A percentile compares a stretch with the other conserved stretches of the same genome.
Conservation (phyloP, 2,329 filamentous ascomycete genomes). For the Pseudogymnoascus destructans region DNA sequence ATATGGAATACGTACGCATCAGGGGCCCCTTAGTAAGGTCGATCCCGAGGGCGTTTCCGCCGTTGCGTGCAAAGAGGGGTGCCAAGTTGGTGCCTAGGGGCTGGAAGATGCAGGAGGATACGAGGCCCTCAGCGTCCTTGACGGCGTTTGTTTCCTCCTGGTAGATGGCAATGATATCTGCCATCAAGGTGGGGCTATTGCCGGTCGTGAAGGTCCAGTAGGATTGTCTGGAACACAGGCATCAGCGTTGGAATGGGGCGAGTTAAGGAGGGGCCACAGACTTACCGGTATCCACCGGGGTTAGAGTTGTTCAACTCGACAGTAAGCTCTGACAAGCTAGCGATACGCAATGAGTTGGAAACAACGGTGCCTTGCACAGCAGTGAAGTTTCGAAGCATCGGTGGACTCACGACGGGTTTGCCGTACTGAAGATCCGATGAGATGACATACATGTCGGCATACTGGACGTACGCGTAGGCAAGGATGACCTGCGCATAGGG, state of each 20-base stretch:
- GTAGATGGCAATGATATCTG: slow-evolving; percentile 17
- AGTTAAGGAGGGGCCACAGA: not conserved
- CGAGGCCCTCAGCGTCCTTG: slow-evolving; percentile 12
- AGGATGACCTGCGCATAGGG: slow-evolving; percentile 23
- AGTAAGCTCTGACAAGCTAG: slow-evolving; percentile 15
- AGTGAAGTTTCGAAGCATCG: slow-evolving; percentile 15
- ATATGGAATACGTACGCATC: slow-evolving; percentile 14
- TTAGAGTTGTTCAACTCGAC: slow-evolving; percentile 17
- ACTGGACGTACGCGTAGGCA: slow-evolving; percentile 10
- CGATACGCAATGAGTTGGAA: slow-evolving; percentile 14
- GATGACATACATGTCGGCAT: slow-evolving; percentile 8
- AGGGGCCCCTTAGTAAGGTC: slow-evolving; percentile 12
- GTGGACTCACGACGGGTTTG: slow-evolving; percentile 13
- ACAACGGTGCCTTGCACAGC: slow-evolving; percentile 12
- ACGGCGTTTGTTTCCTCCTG: slow-evolving; percentile 15
- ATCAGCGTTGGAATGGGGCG: not conserved
- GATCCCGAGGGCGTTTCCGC: slow-evolving; percentile 21
- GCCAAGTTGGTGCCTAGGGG: slow-evolving; percentile 30
- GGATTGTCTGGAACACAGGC: slow-evolving; percentile 11
- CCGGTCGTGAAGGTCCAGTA: slow-evolving; percentile 13
- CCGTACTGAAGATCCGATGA: slow-evolving; percentile 10
- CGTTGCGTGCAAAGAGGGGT: slow-evolving; percentile 27
- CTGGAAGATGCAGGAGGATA: slow-evolving; percentile 25
- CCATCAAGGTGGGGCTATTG: slow-evolving; percentile 11
- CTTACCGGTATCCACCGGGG: slow-evolving; percentile 15